Evolutionary conservation across 2,329 filamentous ascomycete species (phyloP), one percentile per base, ranked within the genome.

Genomic region (Orbilia brochopaga): DNA sequence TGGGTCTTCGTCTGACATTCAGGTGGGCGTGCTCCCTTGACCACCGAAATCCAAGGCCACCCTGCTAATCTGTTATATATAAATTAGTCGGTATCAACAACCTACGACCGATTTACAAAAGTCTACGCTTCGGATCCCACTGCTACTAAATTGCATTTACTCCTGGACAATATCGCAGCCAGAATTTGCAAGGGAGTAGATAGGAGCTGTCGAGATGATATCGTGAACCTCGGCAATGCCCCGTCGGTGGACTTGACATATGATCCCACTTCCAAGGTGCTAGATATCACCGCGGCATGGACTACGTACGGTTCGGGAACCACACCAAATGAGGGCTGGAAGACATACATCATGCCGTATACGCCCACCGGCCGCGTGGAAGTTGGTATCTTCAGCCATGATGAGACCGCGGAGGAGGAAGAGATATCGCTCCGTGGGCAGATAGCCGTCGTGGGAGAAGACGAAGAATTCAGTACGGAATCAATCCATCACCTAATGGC

Each of bases 181-280:
- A 65, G 64, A 27, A 23, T 65, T 5, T 72, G 67, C 53, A 56
- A 56, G n/a, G 40, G 50, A 6, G 27, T 50, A 15, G 60, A 65
- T 19, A 63, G 60, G 19, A 35, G 42, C 15, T 73, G 69, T 53
- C 62, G 58, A 46, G 58, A 73, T 3, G 66, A 63, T 17, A 48
- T 73, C 8, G 21, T 67, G 30, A 52, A 15, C 10, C 46, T 76
- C 7, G 53, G 53, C 2, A 70, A 56, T 35, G 75, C 75, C 24
- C 70, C 75, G 10, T 75, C 74, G 15, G 32, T 76, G 2, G 75
- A 76, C 58, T 19, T 76, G 11, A 75, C 74, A 35, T 76, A 74
- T 27, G 66, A 76, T 58, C 69, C 57, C 23, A 63, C 65, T n/a
- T 74, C 73, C n/a, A 53, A 75, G 27, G 73, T 53, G 17, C 50